Base-by-base conservation (phyloP, 371 early-diverging fungal species). In the Funneliformis caledonium region DNA sequence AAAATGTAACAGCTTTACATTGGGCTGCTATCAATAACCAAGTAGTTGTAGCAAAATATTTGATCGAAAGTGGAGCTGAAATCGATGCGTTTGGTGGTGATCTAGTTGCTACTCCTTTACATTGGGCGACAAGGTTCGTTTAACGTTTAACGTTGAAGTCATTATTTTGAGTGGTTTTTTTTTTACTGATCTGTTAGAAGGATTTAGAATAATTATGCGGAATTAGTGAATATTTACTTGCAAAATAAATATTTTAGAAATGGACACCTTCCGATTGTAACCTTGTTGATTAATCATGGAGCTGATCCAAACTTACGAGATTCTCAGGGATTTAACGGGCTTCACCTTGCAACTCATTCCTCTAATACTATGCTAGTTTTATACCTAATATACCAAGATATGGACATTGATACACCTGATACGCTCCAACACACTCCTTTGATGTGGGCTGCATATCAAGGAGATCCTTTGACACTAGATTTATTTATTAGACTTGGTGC, bases 381-480 rank as follows among this genome's bases (percentile, higher is more conserved):
- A 5, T 96, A 93, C 79, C 78, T 95, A 2, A 84, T 92, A 31
- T 89, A 85, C 70, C 83, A 90, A 6, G 94, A 93, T 12, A 88
- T 93, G 83, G 91, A 93, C 64, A 88, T 95, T 10, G 95, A 98
- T 82, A 80, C 85, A 0, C 83, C 86, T 2, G 99, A 98, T 81
- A 83, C 88, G 12, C 88, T 93, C 64, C 93, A 93, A 22, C 92
- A 95, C 50, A 97, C 99, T 16, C 91, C 96, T 37, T 85, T 98
- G 50, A 96, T 97, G 96, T 98, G 98, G 97, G 94, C 96, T 1
- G 94, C 94, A 0, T 97, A 97, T 84, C 95, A 95, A 83, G 95
- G 94, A 1, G 94, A 94, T 83, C 84, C 87, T 70, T 82, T 92
- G 80, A 86, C 90, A 37, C 88, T 95, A 9, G 89, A 91, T 68